Evolutionary conservation across 2,329 filamentous ascomycete genomes (phyloP), one percentile per base, ranked within the genome.

Genomic region (Geosmithia morbida): DNA sequence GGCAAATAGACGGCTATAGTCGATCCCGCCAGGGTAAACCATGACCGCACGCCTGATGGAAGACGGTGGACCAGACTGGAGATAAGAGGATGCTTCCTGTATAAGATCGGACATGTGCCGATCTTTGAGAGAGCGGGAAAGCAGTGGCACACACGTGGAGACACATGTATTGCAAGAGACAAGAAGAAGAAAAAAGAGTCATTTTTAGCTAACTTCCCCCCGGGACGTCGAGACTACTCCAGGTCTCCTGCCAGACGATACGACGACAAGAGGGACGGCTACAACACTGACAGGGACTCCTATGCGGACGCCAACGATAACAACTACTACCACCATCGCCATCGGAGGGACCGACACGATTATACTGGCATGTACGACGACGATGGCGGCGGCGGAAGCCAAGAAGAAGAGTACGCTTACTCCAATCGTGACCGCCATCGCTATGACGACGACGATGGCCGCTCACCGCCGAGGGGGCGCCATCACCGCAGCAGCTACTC

Each of bases 1-100:
- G 58, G 50, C 53, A 55, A 52, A 53, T 52, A 57, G 59, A 46
- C 45, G 39, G 16, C 30, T 7, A 20, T 37, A 64, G 56, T 57
- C 68, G 62, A 62, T 64, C 66, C 65, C 65, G 68, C 66, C 69
- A 73, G 67, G 70, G 67, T 70, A 70, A 70, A 68, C 59, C 41
- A 47, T 37, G 20, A 47, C 46, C 46, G 59, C 59, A 60, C 18
- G 7, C 11, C 39, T n/a, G 46, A 48, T 17, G 19, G 43, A 29
- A n/a, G n/a, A n/a, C n/a, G n/a, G n/a, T n/a, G n/a, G n/a, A 19
- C 30, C 18, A 42, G 43, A 42, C 22, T 41, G 37, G 45, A 46
- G n/a, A 40, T 13, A 30, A 17, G 18, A 37, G 14, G 33, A 13
- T 3, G 11, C 33, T 11, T 11, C 10, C 33, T 37, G 3, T 3